Conservation (phyloP, 2,329 filamentous ascomycete genomes). For the Xylariaceae sp. region DNA sequence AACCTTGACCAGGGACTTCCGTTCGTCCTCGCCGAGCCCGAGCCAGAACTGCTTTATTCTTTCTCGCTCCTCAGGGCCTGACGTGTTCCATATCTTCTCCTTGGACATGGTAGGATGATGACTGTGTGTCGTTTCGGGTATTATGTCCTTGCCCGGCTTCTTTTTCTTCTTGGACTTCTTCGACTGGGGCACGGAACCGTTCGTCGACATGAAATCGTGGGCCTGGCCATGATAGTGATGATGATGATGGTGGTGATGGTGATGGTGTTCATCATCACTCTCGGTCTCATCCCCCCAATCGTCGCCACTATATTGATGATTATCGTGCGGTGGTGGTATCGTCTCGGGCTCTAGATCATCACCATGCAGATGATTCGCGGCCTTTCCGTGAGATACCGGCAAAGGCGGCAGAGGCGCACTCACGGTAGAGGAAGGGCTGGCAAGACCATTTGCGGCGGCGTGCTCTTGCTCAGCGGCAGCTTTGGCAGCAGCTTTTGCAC, state of each 20-base stretch:
- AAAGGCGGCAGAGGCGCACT: constrained; percentile 18
- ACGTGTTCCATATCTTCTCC: constrained; percentile 97
- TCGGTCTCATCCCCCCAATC: constrained; percentile 51
- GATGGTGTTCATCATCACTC: constrained; percentile 50
- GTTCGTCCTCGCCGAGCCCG: constrained; percentile 86
- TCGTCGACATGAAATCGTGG: constrained; percentile 34
- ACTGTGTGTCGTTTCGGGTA: constrained; percentile 16
- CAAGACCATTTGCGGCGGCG: constrained; percentile 37
- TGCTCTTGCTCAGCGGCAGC: constrained; percentile 49
- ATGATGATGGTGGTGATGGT: constrained; percentile 32
- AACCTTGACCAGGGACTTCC: constrained; percentile 92
- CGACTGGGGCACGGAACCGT: constrained; percentile 36
- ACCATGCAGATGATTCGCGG: constrained; percentile 8
- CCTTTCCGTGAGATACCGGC: constrained; percentile 12
- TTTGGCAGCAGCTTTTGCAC: constrained; percentile 77
- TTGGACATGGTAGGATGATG: constrained; percentile 50
- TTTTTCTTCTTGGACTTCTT: constrained; percentile 69
- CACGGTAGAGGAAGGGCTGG: constrained; percentile 30
- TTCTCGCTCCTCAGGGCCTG: constrained; percentile 88
- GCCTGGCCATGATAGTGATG: constrained; percentile 15
- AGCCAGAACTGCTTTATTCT: constrained; percentile 99
- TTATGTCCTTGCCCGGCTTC: constrained; percentile 43
- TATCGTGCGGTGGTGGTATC: constrained; percentile 5
- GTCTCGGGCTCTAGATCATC: constrained; percentile 4
- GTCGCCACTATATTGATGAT: constrained; percentile 37